Conservation (phyloP, 352 stramenopile genomes). For the Globisporangium paroecandrum region DNA sequence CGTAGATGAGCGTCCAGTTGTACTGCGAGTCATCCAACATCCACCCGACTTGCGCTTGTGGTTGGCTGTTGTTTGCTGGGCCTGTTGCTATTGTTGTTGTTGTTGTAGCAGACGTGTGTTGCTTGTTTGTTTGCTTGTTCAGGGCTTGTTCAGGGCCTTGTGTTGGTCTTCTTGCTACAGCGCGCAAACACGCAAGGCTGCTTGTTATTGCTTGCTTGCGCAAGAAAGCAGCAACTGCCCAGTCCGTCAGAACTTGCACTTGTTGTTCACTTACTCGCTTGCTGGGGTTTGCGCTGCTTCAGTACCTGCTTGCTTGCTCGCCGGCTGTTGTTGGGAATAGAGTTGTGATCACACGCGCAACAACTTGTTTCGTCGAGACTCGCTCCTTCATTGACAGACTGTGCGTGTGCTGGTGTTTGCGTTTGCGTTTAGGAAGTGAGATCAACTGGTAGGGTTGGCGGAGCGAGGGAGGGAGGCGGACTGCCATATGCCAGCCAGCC, state of each 20-base stretch:
- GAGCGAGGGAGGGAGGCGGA: neutral
- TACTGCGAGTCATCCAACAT: conserved; percentile 48
- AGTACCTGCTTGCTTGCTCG: neutral
- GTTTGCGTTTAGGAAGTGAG: neutral
- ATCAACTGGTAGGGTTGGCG: neutral
- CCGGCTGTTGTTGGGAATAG: neutral
- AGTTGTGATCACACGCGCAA: neutral
- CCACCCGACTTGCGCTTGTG: conserved; percentile 13
- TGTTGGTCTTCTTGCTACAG: neutral
- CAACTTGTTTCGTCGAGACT: neutral
- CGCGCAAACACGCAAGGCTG: neutral
- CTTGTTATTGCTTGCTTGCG: neutral
- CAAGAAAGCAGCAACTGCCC: neutral
- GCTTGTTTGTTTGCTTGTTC: neutral
- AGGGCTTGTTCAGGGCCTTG: neutral
- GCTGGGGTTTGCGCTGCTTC: neutral
- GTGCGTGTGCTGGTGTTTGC: neutral
- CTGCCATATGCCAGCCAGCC: neutral
- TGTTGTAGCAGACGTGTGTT: neutral
- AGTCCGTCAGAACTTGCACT: neutral
- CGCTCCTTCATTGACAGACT: neutral
- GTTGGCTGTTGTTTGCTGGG: neutral
- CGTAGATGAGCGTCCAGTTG: conserved; percentile 61
- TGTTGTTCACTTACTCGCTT: neutral
- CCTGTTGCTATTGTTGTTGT: neutral